phyloP scores from a whole-genome alignment of 495 filamentous ascomycete genomes.

The Aspergillus diversus region DNA sequence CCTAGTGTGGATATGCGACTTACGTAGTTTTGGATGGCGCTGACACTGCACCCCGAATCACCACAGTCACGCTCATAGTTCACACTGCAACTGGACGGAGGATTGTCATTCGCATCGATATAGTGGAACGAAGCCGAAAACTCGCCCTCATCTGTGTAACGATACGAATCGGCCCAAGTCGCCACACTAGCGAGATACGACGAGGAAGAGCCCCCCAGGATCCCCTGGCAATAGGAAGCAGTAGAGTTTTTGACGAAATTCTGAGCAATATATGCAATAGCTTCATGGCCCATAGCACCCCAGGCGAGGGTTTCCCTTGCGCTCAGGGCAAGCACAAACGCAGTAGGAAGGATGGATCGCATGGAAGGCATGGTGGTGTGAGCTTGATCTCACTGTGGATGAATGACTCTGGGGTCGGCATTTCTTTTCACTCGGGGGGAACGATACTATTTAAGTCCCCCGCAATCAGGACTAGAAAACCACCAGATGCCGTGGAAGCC shows the following conservation, averaged over 20 bases:
- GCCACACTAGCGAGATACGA: constrained; percentile 62
- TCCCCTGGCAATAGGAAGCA: constrained; percentile 46
- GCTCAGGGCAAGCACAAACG: no score
- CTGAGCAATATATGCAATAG: constrained; percentile 57
- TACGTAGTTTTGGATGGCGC: constrained; percentile 65
- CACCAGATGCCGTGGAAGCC: no score
- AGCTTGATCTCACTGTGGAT: no score
- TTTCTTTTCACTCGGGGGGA: no score
- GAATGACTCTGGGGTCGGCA: no score
- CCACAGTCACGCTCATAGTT: constrained; percentile 61
- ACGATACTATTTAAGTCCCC: no score
- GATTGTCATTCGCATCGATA: constrained; percentile 62
- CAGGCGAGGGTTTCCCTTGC: constrained; percentile 35
- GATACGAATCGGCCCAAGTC: constrained; percentile 64
- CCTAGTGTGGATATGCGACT: constrained; percentile 3
- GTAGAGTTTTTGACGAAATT: constrained; percentile 51
- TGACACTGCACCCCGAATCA: constrained; percentile 58
- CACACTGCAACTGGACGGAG: constrained; percentile 60
- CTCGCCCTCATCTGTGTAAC: constrained; percentile 53
- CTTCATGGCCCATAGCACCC: constrained; percentile 60
- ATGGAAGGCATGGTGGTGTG: no score
- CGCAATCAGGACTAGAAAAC: no score
- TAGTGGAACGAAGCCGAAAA: constrained; percentile 60
- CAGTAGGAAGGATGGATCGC: no score
- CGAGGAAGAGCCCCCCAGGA: constrained; percentile 53